A percentile compares a stretch with the other conserved stretches of the same genome.
Conservation (phyloP, 1,284 basidiomycete species). For the Gomphus bonarii region DNA sequence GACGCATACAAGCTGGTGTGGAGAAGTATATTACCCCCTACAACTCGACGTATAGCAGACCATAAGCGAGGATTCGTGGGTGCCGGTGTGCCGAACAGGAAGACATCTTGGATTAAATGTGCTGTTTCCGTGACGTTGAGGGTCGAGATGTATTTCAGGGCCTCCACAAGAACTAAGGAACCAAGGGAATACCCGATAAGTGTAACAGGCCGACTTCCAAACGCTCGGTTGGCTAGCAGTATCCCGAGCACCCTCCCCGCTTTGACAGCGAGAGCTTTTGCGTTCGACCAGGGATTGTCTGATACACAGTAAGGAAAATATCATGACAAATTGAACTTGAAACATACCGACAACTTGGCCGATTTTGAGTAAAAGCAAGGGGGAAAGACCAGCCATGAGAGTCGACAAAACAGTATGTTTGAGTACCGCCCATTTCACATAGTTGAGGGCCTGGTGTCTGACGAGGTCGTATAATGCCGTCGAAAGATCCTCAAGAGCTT, state of each 20-base stretch:
- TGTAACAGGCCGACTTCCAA: slow-evolving; percentile 47
- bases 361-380: slow-evolving; percentile 41
- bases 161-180: slow-evolving; percentile 43
- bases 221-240: slow-evolving; percentile 38
- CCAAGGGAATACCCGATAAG: slow-evolving; percentile 49
- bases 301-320: background rate
- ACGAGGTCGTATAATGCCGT: slow-evolving; percentile 36
- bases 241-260: slow-evolving; percentile 45
- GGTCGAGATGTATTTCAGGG: slow-evolving; percentile 28
- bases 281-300: slow-evolving; percentile 56
- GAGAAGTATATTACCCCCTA: slow-evolving; percentile 27
- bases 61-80: slow-evolving; percentile 46
- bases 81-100: slow-evolving; percentile 61
- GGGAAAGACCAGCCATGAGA: slow-evolving; percentile 39
- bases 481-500: slow-evolving; percentile 40
- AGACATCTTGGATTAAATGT: slow-evolving; percentile 63
- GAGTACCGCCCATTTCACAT: slow-evolving; percentile 38
- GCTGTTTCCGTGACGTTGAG: slow-evolving; percentile 33
- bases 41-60: slow-evolving; percentile 54
- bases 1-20: background rate
- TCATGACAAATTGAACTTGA: background rate
- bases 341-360: slow-evolving; percentile 40
- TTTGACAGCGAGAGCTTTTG: slow-evolving; percentile 39
- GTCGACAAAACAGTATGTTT: slow-evolving; percentile 41
- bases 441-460: slow-evolving; percentile 40